phyloP scores from a whole-genome alignment of 352 stramenopile species.

The Phytopythium cucurbitacearum region DNA sequence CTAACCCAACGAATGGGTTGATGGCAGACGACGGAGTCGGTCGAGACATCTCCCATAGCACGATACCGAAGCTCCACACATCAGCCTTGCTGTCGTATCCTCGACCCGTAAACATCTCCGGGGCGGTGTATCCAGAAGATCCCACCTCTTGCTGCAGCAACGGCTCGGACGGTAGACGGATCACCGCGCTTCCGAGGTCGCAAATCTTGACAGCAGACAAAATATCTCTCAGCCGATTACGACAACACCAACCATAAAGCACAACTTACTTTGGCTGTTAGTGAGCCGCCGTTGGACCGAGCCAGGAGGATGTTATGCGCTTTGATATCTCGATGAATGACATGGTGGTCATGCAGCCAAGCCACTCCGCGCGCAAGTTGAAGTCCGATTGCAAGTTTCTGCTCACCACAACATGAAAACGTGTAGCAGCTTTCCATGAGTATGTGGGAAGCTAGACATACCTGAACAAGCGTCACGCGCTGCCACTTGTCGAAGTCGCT shows the following conservation, averaged over 20 bases:
- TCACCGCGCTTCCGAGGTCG: slow-evolving; percentile 29
- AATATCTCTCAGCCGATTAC: not conserved
- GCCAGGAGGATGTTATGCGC: slow-evolving; percentile 35
- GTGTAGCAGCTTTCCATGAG: not conserved
- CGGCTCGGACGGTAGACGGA: slow-evolving; percentile 7
- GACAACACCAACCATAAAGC: not conserved
- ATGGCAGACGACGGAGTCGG: slow-evolving; percentile 1
- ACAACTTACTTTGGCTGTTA: slow-evolving; percentile 23
- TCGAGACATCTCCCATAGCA: slow-evolving; percentile 34
- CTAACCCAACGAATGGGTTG: slow-evolving; percentile 29
- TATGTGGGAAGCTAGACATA: slow-evolving; percentile 1
- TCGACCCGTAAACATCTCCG: slow-evolving; percentile 30
- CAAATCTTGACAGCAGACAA: slow-evolving; percentile 16
- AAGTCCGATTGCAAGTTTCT: slow-evolving; percentile 27
- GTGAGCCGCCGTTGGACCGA: not conserved
- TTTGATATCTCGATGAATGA: slow-evolving; percentile 47
- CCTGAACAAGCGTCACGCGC: slow-evolving; percentile 23
- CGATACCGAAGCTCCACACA: slow-evolving; percentile 43
- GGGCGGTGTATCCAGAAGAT: slow-evolving; percentile 40
- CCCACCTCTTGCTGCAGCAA: slow-evolving; percentile 25
- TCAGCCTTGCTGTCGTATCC: slow-evolving; percentile 41
- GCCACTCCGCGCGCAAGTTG: slow-evolving; percentile 25
- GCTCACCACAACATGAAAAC: not conserved
- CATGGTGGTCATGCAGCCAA: slow-evolving; percentile 26
- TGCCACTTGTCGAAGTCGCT: slow-evolving; percentile 18